Evolutionary conservation across 148 eudicot genomes (phyloP), one percentile per base, ranked within the genome.

Genomic region (Silene conica): DNA sequence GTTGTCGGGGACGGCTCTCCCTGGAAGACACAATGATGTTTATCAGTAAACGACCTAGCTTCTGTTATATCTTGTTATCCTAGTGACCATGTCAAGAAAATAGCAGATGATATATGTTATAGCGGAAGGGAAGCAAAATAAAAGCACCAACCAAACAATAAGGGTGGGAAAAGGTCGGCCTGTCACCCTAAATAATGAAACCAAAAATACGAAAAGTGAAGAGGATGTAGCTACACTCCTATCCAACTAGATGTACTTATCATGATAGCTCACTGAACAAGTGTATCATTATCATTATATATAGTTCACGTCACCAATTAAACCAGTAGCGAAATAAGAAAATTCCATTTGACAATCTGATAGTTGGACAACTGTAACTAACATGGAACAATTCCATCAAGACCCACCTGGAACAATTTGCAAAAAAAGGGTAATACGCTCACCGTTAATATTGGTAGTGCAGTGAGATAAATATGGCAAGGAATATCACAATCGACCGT

Each of bases 1-100:
- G 98, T 95, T 48, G 98, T 95, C 57, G 98, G 98, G 70, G 98
- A 95, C 63, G 97, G 98, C 81, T 95, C 98, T 55, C 90, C 97
- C 98, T 95, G 86, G 78, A 86, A 79, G 68, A 82, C 78, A 56
- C 59, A 73, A 43, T 71, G 43, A 54, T 57, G 67, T 78, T 78
- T 50, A 71, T 73, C 22, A 69, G 69, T 38, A 63, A 3, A 70
- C 21, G 55, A 58, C 22, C 69, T 31, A 57, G n/a, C 18, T 19
- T 45, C 66, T 73, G 19, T 31, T 8, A 69, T 50, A 50, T 15
- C 62, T 60, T 48, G 6, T 55, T 67, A n/a, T 75, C 72, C 76
- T 81, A 69, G 25, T 68, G 77, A 28, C 59, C 54, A 55, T n/a
- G 52, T 74, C 20, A 65, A 21, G 50, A 64, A 19, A 23, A 62